Conservation (phyloP, 352 stramenopile genomes). For the Phytophthora crassamura region DNA sequence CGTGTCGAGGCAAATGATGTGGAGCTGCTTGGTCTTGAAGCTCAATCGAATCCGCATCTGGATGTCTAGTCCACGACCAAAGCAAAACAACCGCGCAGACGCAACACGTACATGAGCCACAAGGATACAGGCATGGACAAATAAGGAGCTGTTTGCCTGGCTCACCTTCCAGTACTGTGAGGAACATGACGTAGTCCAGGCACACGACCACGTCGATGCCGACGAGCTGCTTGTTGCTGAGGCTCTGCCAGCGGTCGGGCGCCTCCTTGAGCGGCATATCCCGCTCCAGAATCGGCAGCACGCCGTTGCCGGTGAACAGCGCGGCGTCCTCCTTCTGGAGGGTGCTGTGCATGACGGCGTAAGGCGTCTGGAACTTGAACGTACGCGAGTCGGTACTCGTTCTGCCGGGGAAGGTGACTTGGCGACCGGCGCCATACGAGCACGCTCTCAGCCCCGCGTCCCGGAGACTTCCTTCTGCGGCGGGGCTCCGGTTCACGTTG, state of each 20-base stretch:
- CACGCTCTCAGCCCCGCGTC: constrained; percentile 67
- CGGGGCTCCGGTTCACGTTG: constrained; percentile 89
- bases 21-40: constrained; percentile 60
- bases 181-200: constrained; percentile 84
- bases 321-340: constrained; percentile 60
- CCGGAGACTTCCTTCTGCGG: constrained; percentile 67
- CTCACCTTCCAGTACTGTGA: constrained; percentile 72
- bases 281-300: constrained; percentile 75
- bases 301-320: constrained; percentile 66
- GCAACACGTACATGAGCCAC: constrained; percentile 4
- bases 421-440: constrained; percentile 71
- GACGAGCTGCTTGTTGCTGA: constrained; percentile 64
- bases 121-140: constrained; percentile 7
- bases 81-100: background rate
- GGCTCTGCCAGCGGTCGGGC: constrained; percentile 81
- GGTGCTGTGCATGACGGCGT: constrained; percentile 61
- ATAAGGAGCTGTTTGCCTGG: constrained; percentile 8
- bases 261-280: constrained; percentile 74
- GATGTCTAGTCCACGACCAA: constrained; percentile 41
- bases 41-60: constrained; percentile 55
- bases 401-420: constrained; percentile 66
- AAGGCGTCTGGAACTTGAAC: constrained; percentile 80
- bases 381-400: constrained; percentile 40
- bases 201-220: constrained; percentile 81
- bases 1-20: constrained; percentile 85